A percentile compares a stretch with the other conserved stretches of the same genome.
Conservation (phyloP, 23 red algal species). For the Chondrus crispus region DNA sequence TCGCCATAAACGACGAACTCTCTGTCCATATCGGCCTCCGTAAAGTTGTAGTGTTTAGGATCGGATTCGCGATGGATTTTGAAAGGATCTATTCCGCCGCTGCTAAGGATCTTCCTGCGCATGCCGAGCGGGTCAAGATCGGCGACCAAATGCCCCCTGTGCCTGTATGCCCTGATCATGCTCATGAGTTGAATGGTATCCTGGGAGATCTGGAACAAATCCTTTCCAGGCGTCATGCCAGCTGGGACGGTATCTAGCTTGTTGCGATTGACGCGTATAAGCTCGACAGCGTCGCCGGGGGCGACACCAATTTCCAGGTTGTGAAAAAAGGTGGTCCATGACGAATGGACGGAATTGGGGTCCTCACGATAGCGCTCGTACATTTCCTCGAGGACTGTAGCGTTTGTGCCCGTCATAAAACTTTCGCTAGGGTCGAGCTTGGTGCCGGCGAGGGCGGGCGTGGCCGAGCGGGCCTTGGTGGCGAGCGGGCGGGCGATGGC, state of each 20-base stretch:
- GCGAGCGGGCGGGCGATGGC: background rate
- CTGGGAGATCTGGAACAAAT: slow-evolving; percentile 84
- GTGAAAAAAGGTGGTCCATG: slow-evolving; percentile 94
- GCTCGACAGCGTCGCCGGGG: slow-evolving; percentile 78
- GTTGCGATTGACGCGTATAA: slow-evolving; percentile 70
- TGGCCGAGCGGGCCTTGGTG: slow-evolving; percentile 58
- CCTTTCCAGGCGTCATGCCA: slow-evolving; percentile 69
- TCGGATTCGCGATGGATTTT: slow-evolving; percentile 71
- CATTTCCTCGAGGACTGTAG: slow-evolving; percentile 96
- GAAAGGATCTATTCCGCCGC: slow-evolving; percentile 39
- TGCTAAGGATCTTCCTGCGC: background rate
- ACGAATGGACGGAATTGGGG: slow-evolving; percentile 86
- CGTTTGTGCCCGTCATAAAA: slow-evolving; percentile 97
- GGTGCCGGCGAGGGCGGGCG: slow-evolving; percentile 66
- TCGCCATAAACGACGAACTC: slow-evolving; percentile 93
- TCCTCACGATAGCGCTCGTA: slow-evolving; percentile 85
- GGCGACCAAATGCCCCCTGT: slow-evolving; percentile 98
- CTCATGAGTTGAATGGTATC: slow-evolving; percentile 97
- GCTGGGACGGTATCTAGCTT: slow-evolving; percentile 40
- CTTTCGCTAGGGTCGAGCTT: slow-evolving; percentile 87
- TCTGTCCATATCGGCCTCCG: slow-evolving; percentile 93
- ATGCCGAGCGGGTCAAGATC: slow-evolving; percentile 91
- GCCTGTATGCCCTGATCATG: slow-evolving; percentile 95
- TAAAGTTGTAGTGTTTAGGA: slow-evolving; percentile 91
- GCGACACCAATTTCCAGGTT: slow-evolving; percentile 86